Evolutionary conservation across 768 basidiomycete genomes (phyloP).

Genomic region (Baorangia bicolor): DNA sequence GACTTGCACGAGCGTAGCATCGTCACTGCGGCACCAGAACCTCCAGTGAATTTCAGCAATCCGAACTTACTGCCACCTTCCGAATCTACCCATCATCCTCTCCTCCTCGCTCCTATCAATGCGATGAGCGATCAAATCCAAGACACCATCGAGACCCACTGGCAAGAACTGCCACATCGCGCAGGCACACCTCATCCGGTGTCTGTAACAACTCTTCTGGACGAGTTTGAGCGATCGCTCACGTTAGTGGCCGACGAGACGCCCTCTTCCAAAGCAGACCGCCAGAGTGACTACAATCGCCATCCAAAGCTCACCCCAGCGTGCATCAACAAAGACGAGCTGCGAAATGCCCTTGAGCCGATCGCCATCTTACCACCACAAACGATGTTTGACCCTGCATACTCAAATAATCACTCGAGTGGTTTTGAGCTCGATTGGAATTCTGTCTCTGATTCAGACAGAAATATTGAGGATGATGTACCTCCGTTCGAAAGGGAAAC

Average conservation of each 20-base stretch:
- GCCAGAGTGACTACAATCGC: not conserved
- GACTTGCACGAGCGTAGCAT: not conserved
- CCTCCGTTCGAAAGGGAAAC: not conserved
- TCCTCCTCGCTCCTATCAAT: not conserved
- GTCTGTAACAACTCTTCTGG: constrained; percentile 2
- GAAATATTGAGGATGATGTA: not conserved
- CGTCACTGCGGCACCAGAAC: not conserved
- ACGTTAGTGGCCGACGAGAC: not conserved
- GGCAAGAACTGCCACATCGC: not conserved
- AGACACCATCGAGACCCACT: not conserved
- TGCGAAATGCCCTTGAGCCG: not conserved
- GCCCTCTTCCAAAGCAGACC: not conserved
- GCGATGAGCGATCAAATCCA: not conserved
- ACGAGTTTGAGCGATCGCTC: constrained; percentile 10
- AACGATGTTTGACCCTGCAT: not conserved
- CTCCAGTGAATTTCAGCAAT: not conserved
- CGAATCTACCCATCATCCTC: not conserved
- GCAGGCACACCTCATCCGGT: not conserved
- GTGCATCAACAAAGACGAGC: not conserved
- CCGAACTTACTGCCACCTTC: not conserved
- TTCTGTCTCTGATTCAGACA: not conserved
- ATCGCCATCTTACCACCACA: not conserved
- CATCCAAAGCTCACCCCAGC: not conserved
- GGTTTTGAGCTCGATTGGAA: not conserved
- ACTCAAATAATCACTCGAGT: not conserved